Evolutionary conservation across 345 rosid genomes (phyloP).

Genomic region (Kernera saxatilis): DNA sequence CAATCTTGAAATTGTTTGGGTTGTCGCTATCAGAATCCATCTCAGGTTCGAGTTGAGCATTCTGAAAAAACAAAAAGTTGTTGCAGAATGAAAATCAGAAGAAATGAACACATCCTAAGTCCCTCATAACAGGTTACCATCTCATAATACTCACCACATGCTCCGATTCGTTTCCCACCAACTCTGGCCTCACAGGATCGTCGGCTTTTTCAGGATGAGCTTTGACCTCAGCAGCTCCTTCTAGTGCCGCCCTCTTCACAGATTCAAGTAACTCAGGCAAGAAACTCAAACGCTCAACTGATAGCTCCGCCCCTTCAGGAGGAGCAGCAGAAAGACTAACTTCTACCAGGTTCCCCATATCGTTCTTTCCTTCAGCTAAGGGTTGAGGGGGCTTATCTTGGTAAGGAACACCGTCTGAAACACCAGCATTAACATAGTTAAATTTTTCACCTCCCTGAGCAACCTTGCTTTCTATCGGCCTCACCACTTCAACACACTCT

Average conservation of each 20-base stretch:
- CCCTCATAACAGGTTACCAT: background rate
- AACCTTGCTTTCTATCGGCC: slow-evolving; percentile 29
- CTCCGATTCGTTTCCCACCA: slow-evolving; percentile 45
- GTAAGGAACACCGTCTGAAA: background rate
- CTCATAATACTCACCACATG: slow-evolving; percentile 48
- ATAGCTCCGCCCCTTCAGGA: slow-evolving; percentile 42
- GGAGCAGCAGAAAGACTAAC: slow-evolving; percentile 29
- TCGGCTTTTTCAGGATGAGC: slow-evolving; percentile 44
- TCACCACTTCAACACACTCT: slow-evolving; percentile 30
- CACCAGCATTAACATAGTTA: slow-evolving; percentile 29
- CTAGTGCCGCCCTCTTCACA: slow-evolving; percentile 68
- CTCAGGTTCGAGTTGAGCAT: slow-evolving; percentile 58
- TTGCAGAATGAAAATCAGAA: slow-evolving; percentile 26
- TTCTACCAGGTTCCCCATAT: slow-evolving; percentile 29
- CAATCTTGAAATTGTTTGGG: slow-evolving; percentile 57
- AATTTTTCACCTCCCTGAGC: slow-evolving; percentile 34
- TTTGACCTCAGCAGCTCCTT: slow-evolving; percentile 73
- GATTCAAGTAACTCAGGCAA: slow-evolving; percentile 67
- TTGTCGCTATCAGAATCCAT: slow-evolving; percentile 58
- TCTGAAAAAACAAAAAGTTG: slow-evolving; percentile 40
- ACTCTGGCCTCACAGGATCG: slow-evolving; percentile 27
- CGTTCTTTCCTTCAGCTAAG: slow-evolving; percentile 21
- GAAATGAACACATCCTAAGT: background rate
- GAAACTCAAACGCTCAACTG: slow-evolving; percentile 44
- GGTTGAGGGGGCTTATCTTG: slow-evolving; percentile 31